A percentile compares a stretch with the other conserved stretches of the same genome.
Conservation (phyloP, 1,139 yeast genomes). For the Sugiyamaella novakii region DNA sequence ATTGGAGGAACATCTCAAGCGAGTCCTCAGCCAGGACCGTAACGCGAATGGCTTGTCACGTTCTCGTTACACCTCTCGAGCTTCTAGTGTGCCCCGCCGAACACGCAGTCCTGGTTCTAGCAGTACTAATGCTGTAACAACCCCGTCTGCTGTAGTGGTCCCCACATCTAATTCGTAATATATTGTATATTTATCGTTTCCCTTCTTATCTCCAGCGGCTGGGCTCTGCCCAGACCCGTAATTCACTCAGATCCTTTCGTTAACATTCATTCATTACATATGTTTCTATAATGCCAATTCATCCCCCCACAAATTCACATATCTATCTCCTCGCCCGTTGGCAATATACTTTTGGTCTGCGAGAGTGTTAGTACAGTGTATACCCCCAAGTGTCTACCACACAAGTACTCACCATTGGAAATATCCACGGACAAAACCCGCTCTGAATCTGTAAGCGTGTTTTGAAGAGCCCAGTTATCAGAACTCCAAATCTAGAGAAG, state of each 20-base stretch:
- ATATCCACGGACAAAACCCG: constrained; percentile 75
- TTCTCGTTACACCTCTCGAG: constrained; percentile 40
- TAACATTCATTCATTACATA: constrained; percentile 1
- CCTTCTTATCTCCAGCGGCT: too few relatives aligned
- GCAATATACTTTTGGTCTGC: constrained; percentile 44
- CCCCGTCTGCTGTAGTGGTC: neutral
- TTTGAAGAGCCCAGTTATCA: constrained; percentile 69
- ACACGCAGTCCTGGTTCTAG: constrained; percentile 35
- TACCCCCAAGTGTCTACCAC: too few relatives aligned
- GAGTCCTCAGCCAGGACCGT: constrained; percentile 40
- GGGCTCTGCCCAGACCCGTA: too few relatives aligned
- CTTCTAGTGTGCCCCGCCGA: constrained; percentile 36
- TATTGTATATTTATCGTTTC: neutral
- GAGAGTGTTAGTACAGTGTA: constrained; percentile 1
- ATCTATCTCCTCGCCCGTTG: constrained; percentile 84
- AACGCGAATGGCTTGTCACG: constrained; percentile 36
- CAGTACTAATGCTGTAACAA: constrained; percentile 6
- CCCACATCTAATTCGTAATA: neutral
- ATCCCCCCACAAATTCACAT: constrained; percentile 61
- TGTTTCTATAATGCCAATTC: constrained; percentile 8
- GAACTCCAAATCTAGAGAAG: constrained; percentile 58
- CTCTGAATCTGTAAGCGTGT: constrained; percentile 62
- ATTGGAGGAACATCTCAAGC: constrained; percentile 42
- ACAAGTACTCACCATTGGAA: constrained; percentile 44
- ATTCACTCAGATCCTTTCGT: too few relatives aligned